Evolutionary conservation across 2,329 filamentous ascomycete genomes (phyloP), one percentile per base, ranked within the genome.

Genomic region (Cladosporium sp.): DNA sequence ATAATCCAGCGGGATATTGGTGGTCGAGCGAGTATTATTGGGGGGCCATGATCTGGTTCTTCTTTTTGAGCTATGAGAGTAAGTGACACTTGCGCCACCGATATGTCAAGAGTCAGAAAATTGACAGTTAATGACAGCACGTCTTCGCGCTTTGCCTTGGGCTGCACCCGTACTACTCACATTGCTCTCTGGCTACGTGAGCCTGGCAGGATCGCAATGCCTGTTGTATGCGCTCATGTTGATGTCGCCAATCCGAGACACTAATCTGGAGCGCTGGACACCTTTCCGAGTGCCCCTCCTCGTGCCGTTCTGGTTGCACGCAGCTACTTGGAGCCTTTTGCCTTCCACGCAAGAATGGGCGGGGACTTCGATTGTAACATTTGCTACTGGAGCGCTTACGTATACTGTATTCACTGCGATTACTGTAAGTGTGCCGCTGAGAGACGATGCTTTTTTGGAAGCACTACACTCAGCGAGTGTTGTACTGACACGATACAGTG

Each of bases 21-120:
- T 65, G 63, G 55, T 59, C 57, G 14, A 33, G 35, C 23, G 55
- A 65, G 14, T 60, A 60, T 21, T 53, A 50, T 23, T 33, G 57
- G 44, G 56, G 55, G 18, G 29, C 63, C 2, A 21, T 65, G 21
- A 31, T 26, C 3, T 65, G 63, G 63, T 31, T 60, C 4, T 60
- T 31, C 33, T 60, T 59, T 26, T n/a, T 65, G 44, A 60, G 63
- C 14, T 65, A 53, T 37, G 53, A 65, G 44, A 58, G 63, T 65
- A n/a, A 44, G 63, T 49, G 14, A n/a, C 7, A 26, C 23, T 26
- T 28, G 12, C 29, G 23, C 11, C 28, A 21, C 28, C 21, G 8
- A 29, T 10, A 29, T 44, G 21, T 23, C 21, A 8, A 28, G 18
- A n/a, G 16, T 14, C 11, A 52, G 12, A 21, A 1, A 31, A 14